Conservation (phyloP, 2,329 filamentous ascomycete genomes). For the Orbilia oligospora region DNA sequence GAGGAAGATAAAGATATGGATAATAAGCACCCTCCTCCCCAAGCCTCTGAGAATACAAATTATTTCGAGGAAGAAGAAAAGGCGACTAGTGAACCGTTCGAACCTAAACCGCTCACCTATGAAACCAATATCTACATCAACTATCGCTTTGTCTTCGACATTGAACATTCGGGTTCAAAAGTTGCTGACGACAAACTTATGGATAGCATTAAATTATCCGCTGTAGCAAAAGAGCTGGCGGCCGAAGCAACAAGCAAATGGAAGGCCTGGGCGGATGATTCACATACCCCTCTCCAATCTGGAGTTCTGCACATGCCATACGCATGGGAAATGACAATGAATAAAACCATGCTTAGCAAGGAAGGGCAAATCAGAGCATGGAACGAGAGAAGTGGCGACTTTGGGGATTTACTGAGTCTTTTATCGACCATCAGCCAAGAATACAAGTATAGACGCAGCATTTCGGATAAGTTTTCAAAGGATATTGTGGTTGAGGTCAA, state of each 20-base stretch:
- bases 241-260: not conserved
- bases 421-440: slow-evolving; percentile 10
- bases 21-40: no score
- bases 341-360: not conserved
- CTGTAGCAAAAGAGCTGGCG: not conserved
- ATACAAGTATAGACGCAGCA: not conserved
- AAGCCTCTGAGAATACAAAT: not conserved
- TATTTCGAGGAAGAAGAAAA: not conserved
- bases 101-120: not conserved
- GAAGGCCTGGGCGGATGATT: not conserved
- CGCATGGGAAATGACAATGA: not conserved
- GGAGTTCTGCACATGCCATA: not conserved
- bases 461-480: no score
- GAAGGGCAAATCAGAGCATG: not conserved
- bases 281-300: not conserved
- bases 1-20: no score
- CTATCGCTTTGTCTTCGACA: no score
- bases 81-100: not conserved
- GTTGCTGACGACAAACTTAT: not conserved
- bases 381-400: slow-evolving; percentile 9
- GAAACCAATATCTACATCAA: no score
- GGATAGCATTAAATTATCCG: not conserved
- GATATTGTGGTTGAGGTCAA: not conserved
- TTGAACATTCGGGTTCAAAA: not conserved
- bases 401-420: slow-evolving; percentile 23